These are phyloP conservation scores for Daldinia grandis DNA, from an alignment of 495 filamentous ascomycete species.

Conservation along the genomic window DNA sequence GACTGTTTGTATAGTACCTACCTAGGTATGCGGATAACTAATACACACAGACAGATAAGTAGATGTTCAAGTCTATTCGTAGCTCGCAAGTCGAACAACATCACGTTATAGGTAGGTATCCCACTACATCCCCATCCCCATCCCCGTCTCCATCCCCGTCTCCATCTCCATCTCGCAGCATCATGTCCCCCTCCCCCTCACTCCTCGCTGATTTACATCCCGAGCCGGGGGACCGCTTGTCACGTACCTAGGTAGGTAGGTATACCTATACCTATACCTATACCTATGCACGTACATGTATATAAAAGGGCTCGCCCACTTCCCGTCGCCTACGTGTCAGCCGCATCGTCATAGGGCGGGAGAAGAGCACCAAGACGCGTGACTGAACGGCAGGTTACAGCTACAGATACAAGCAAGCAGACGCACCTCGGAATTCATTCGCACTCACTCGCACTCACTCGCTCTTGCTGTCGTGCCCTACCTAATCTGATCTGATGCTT, in stretches of 20 bases:
- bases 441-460: neutral
- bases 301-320: conserved; percentile 18
- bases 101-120: neutral
- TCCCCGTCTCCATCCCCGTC: too few species aligned
- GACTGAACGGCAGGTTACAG: conserved; percentile 20
- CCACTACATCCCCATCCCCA: neutral
- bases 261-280: neutral
- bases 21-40: too few species aligned
- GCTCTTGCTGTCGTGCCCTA: neutral
- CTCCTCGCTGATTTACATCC: neutral
- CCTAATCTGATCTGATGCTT: neutral
- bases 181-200: neutral
- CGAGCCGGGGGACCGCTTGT: neutral
- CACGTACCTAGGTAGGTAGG: neutral
- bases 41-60: neutral
- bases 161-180: too few species aligned
- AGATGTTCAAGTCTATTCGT: neutral
- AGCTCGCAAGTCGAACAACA: neutral
- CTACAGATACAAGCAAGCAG: conserved; percentile 1
- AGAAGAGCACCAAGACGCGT: conserved; percentile 1
- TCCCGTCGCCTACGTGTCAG: conserved; percentile 38
- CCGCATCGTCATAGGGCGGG: conserved; percentile 34
- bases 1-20: neutral
- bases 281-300: neutral
- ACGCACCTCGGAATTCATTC: neutral